Conservation (phyloP, 106 monocot genomes). For the Phalaenopsis aphrodite region DNA sequence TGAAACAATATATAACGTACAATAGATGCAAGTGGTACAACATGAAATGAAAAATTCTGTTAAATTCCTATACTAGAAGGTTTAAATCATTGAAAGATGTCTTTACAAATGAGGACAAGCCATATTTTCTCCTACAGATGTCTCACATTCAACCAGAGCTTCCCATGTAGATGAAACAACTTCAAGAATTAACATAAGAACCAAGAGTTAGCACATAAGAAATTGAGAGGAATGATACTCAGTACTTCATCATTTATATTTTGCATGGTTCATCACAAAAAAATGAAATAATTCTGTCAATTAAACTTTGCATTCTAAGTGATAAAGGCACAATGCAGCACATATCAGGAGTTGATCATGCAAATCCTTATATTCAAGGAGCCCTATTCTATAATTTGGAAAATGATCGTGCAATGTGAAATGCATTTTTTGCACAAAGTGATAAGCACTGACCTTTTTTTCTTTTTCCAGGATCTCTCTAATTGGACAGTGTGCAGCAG, state of each 20-base stretch:
- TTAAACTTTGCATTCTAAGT: not conserved
- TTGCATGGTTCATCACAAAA: not conserved
- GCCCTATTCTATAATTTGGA: not conserved
- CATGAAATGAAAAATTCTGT: not conserved
- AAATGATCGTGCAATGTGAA: not conserved
- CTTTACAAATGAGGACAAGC: not conserved
- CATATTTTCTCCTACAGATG: not conserved
- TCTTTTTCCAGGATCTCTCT: conserved; percentile 94
- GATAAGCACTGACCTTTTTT: conserved; percentile 52
- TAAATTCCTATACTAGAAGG: not conserved
- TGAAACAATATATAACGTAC: not conserved
- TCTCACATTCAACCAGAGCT: not conserved
- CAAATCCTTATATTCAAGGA: not conserved
- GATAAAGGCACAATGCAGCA: not conserved
- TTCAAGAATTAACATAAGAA: not conserved
- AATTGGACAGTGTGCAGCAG: conserved; percentile 97
- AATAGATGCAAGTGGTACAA: not conserved
- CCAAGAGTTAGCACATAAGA: not conserved
- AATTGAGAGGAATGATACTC: not conserved
- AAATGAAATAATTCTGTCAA: not conserved
- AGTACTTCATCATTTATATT: not conserved
- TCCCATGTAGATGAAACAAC: not conserved
- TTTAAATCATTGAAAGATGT: not conserved
- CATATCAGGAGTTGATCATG: not conserved
- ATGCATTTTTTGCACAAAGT: not conserved